These are phyloP conservation scores for Lentinula aciculospora DNA, from an alignment of 768 basidiomycete species.

Conservation along the genomic window DNA sequence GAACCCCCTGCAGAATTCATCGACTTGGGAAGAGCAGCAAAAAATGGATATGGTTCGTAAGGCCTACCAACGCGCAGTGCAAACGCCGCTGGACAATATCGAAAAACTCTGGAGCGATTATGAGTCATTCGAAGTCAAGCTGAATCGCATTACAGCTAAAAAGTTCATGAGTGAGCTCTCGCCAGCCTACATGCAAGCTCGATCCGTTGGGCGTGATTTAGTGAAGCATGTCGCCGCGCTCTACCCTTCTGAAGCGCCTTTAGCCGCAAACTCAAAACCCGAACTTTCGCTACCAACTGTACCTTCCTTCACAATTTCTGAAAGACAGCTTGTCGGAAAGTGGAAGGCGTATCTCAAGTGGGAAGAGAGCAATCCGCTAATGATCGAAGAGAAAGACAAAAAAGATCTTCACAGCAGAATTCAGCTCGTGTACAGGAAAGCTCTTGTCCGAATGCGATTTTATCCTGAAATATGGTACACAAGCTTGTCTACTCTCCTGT, in stretches of 20 bases:
- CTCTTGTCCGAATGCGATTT: slow-evolving; percentile 87
- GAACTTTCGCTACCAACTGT: slow-evolving; percentile 58
- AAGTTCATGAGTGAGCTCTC: slow-evolving; percentile 94
- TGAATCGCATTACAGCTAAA: slow-evolving; percentile 93
- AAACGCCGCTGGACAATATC: slow-evolving; percentile 91
- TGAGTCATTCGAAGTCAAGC: slow-evolving; percentile 82
- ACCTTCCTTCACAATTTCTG: slow-evolving; percentile 68
- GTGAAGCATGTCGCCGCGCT: slow-evolving; percentile 62
- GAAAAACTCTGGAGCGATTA: slow-evolving; percentile 92
- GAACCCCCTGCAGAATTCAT: slow-evolving; percentile 23
- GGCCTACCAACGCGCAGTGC: slow-evolving; percentile 89
- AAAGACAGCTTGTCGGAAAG: slow-evolving; percentile 69
- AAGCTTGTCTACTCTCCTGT: background rate
- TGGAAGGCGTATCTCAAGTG: slow-evolving; percentile 95
- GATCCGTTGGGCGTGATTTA: slow-evolving; percentile 80
- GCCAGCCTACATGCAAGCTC: slow-evolving; percentile 92
- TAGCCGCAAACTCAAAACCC: slow-evolving; percentile 33
- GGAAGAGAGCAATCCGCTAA: slow-evolving; percentile 93
- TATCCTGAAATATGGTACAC: slow-evolving; percentile 90
- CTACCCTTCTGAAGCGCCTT: slow-evolving; percentile 40
- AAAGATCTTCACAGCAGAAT: slow-evolving; percentile 62
- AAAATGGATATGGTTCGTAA: slow-evolving; percentile 92
- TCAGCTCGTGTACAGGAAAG: slow-evolving; percentile 82
- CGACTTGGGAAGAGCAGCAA: slow-evolving; percentile 94
- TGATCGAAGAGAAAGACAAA: slow-evolving; percentile 82